Evolutionary conservation across 2,329 filamentous ascomycete genomes (phyloP).

Genomic region (Aspergillus spinulosporus): DNA sequence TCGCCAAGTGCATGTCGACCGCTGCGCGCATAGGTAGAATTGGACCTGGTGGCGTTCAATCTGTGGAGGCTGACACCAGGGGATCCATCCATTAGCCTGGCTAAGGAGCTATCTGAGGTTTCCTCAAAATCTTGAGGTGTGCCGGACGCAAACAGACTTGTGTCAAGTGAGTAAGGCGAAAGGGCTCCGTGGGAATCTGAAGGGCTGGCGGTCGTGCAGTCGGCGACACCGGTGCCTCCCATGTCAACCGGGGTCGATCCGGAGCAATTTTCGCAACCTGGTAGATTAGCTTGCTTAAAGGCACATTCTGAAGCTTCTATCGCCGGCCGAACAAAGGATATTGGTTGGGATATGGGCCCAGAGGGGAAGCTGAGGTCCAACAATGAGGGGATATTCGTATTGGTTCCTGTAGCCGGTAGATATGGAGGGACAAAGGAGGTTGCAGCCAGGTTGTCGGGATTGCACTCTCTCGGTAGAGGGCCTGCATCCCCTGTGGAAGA

Average conservation of each 20-base stretch:
- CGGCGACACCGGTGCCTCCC: neutral
- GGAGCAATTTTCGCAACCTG: constrained; percentile 1
- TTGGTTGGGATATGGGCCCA: constrained; percentile 35
- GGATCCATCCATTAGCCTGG: constrained; percentile 15
- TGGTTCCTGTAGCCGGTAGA: constrained; percentile 27
- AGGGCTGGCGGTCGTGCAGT: constrained; percentile 11
- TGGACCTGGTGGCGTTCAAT: neutral
- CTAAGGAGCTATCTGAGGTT: constrained; percentile 17
- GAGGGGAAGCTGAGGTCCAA: constrained; percentile 33
- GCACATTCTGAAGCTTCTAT: constrained; percentile 42
- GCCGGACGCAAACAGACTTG: constrained; percentile 11
- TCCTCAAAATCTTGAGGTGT: constrained; percentile 4
- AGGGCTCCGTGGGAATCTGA: constrained; percentile 9
- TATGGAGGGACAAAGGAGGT: constrained; percentile 23
- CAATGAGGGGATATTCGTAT: constrained; percentile 28
- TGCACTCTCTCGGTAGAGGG: constrained; percentile 18
- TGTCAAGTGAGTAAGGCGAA: constrained; percentile 15
- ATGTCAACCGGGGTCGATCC: constrained; percentile 4
- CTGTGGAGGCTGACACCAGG: neutral
- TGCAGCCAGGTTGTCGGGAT: constrained; percentile 21
- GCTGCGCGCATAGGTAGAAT: neutral
- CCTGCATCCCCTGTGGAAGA: constrained; percentile 20
- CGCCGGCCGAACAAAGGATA: constrained; percentile 38
- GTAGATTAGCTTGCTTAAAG: neutral
- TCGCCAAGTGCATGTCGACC: constrained; percentile 26